Conservation (phyloP, 2,329 filamentous ascomycete genomes). For the Pestalotiopsis sp. region DNA sequence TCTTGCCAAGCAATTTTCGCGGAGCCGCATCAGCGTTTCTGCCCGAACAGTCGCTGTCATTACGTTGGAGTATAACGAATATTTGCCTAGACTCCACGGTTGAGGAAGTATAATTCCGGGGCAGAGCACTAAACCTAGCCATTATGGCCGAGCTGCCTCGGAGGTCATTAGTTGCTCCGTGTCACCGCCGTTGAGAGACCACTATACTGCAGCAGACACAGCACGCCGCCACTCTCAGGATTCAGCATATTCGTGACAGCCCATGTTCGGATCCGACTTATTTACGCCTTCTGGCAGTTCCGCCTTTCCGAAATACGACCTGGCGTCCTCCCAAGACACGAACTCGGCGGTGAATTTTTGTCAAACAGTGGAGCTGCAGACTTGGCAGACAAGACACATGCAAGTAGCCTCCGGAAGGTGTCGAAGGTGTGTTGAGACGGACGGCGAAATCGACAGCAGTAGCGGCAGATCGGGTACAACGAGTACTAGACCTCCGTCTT, state of each 20-base stretch:
- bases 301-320: neutral
- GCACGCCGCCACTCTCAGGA: neutral
- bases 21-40: neutral
- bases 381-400: neutral
- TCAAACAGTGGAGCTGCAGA: neutral
- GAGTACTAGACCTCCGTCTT: too few relatives aligned
- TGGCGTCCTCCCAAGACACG: neutral
- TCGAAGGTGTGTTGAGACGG: too few relatives aligned
- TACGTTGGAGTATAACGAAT: neutral
- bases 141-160: neutral
- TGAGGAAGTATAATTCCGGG: neutral
- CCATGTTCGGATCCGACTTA: neutral
- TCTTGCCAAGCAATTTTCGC: neutral
- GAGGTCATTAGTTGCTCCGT: neutral
- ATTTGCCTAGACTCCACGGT: neutral
- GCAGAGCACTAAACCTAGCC: neutral
- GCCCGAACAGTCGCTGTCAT: neutral
- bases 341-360: neutral
- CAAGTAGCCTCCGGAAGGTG: neutral
- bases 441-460: too few relatives aligned
- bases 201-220: neutral
- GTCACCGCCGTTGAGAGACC: neutral
- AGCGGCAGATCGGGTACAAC: too few relatives aligned
- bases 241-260: neutral
- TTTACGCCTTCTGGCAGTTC: neutral